Evolutionary conservation across 495 filamentous ascomycete species (phyloP).

Genomic region (Aspergillus ostianus): DNA sequence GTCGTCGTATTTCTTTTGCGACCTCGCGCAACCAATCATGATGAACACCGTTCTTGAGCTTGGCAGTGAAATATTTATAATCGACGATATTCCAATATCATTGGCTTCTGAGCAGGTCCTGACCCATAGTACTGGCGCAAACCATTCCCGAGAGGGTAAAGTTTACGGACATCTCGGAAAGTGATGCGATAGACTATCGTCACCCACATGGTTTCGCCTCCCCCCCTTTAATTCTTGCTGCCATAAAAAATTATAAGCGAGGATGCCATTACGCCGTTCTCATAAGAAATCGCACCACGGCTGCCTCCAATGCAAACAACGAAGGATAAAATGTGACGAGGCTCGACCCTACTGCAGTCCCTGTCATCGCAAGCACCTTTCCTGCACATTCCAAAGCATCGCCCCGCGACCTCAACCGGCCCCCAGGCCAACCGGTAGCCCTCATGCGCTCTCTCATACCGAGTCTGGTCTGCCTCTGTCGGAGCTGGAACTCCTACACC

Average conservation of each 20-base stretch:
- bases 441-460: background rate
- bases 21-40: too few species aligned
- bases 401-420: background rate
- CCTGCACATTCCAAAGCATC: conserved; percentile 12
- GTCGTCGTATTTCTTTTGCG: too few species aligned
- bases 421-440: too few species aligned
- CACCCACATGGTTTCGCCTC: background rate
- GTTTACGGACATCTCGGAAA: background rate
- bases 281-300: conserved; percentile 22
- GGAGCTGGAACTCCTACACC: conserved; percentile 16
- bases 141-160: conserved; percentile 4
- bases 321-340: conserved; percentile 26
- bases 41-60: background rate
- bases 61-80: background rate
- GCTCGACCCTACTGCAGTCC: conserved; percentile 15
- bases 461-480: conserved; percentile 6
- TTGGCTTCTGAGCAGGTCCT: background rate
- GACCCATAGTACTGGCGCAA: background rate
- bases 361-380: conserved; percentile 13
- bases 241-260: background rate
- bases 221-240: background rate
- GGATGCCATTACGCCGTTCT: conserved; percentile 20
- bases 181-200: background rate
- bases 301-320: conserved; percentile 23
- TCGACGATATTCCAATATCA: background rate